These are phyloP conservation scores for Cucurbita pepo DNA, from an alignment of 306 rosid genomes.

Conservation along the genomic window DNA sequence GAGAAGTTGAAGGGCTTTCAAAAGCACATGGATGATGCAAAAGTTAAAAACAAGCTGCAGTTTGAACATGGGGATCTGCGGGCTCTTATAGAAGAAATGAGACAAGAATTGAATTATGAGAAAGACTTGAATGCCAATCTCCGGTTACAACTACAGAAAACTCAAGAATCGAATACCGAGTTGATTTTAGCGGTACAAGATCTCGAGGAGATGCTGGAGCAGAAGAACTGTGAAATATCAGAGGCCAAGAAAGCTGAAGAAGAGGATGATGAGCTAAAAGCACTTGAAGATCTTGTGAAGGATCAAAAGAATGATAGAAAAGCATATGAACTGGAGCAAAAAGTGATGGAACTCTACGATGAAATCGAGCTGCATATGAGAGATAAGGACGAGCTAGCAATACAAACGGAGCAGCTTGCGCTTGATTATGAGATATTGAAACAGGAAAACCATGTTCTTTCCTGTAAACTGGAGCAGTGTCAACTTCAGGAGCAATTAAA, in stretches of 20 bases:
- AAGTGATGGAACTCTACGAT: conserved; percentile 50
- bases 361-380: conserved; percentile 68
- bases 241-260: conserved; percentile 14
- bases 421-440: conserved; percentile 90
- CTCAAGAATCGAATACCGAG: conserved; percentile 81
- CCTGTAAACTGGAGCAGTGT: conserved; percentile 64
- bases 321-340: conserved; percentile 50
- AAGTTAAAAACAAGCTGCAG: conserved; percentile 39
- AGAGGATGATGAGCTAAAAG: conserved; percentile 69
- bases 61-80: conserved; percentile 47
- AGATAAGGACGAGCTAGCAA: conserved; percentile 80
- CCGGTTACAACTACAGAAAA: conserved; percentile 67
- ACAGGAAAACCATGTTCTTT: conserved; percentile 73
- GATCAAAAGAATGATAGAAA: conserved; percentile 35
- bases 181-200: conserved; percentile 75
- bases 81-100: conserved; percentile 63
- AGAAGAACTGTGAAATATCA: conserved; percentile 34
- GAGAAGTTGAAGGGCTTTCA: conserved; percentile 48
- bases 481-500: conserved; percentile 67
- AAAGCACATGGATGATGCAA: conserved; percentile 38
- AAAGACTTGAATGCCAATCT: conserved; percentile 68
- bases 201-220: conserved; percentile 75
- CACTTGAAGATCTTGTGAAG: conserved; percentile 56
- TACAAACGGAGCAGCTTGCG: conserved; percentile 95
- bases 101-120: conserved; percentile 69